Percentiles rank a stretch among this genome's conserved stretches.
These are phyloP conservation scores for Filobasidium floriforme DNA, from an alignment of 768 basidiomycete species.

Conservation along the genomic window DNA sequence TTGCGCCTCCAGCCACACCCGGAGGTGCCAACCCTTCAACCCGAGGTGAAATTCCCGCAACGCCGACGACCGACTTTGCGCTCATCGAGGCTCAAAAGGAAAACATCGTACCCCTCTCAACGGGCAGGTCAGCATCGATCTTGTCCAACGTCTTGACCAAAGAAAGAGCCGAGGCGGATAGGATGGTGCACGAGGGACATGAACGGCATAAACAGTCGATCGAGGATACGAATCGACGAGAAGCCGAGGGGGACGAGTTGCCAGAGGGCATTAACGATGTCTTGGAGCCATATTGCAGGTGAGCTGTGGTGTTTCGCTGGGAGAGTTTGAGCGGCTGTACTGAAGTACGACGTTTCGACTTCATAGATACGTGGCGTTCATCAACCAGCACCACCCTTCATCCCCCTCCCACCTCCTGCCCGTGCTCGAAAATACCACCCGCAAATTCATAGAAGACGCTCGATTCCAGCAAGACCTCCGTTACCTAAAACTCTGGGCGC, in stretches of 20 bases:
- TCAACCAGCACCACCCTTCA: slow-evolving; percentile 71
- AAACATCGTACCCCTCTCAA: slow-evolving; percentile 49
- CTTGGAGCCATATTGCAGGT: slow-evolving; percentile 72
- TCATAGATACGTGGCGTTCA: slow-evolving; percentile 70
- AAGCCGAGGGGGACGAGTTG: slow-evolving; percentile 45
- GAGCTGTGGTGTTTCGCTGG: slow-evolving; percentile 10
- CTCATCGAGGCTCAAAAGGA: slow-evolving; percentile 50
- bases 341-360: neutral
- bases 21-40: neutral
- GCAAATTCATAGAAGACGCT: slow-evolving; percentile 72
- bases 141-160: slow-evolving; percentile 46
- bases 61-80: slow-evolving; percentile 47
- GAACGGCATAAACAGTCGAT: slow-evolving; percentile 43
- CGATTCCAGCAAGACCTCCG: slow-evolving; percentile 72
- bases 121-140: slow-evolving; percentile 49
- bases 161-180: slow-evolving; percentile 59
- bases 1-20: neutral
- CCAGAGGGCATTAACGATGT: slow-evolving; percentile 70
- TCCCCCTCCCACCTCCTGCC: slow-evolving; percentile 66
- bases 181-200: slow-evolving; percentile 47
- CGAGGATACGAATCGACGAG: slow-evolving; percentile 44
- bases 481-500: slow-evolving; percentile 84
- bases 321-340: neutral
- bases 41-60: slow-evolving; percentile 19
- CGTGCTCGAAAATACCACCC: slow-evolving; percentile 73